phyloP scores from a whole-genome alignment of 257 asterid species.

The Phtheirospermum japonicum region DNA sequence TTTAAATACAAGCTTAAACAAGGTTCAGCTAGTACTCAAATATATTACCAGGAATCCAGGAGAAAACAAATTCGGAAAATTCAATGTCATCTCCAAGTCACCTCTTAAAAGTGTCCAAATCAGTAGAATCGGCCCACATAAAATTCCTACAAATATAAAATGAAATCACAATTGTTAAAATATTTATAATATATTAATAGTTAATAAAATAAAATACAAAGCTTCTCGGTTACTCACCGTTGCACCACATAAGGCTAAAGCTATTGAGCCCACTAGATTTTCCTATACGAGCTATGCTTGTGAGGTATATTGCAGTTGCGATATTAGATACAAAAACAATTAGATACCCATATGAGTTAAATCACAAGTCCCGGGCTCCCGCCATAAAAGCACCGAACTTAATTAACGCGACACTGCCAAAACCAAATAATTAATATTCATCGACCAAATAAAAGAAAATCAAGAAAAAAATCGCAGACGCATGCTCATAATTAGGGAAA shows the following conservation, averaged over 20 bases:
- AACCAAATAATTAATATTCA: constrained; percentile 7
- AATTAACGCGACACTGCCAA: constrained; percentile 79
- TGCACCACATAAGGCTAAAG: constrained; percentile 98
- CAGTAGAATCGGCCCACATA: constrained; percentile 54
- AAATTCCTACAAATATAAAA: constrained; percentile 47
- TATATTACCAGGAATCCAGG: constrained; percentile 85
- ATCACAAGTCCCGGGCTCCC: constrained; percentile 88
- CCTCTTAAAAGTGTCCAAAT: constrained; percentile 78
- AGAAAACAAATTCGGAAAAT: constrained; percentile 60
- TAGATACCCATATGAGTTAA: constrained; percentile 73
- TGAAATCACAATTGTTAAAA: background rate
- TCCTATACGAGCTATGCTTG: constrained; percentile 91
- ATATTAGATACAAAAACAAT: constrained; percentile 81
- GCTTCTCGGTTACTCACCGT: constrained; percentile 44
- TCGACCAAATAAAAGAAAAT: constrained; percentile 19
- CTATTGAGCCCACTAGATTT: constrained; percentile 89
- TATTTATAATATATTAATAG: background rate
- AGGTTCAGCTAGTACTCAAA: constrained; percentile 13
- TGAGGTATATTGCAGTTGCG: constrained; percentile 85
- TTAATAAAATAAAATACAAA: background rate
- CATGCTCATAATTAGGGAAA: too few species aligned
- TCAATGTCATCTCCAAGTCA: constrained; percentile 70
- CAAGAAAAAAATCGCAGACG: background rate
- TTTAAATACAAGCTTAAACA: background rate
- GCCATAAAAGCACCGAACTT: constrained; percentile 90